A percentile compares a stretch with the other conserved stretches of the same genome.
These are phyloP conservation scores for Lecanicillium sp. DNA, from an alignment of 2,329 filamentous ascomycete genomes.

Conservation along the genomic window DNA sequence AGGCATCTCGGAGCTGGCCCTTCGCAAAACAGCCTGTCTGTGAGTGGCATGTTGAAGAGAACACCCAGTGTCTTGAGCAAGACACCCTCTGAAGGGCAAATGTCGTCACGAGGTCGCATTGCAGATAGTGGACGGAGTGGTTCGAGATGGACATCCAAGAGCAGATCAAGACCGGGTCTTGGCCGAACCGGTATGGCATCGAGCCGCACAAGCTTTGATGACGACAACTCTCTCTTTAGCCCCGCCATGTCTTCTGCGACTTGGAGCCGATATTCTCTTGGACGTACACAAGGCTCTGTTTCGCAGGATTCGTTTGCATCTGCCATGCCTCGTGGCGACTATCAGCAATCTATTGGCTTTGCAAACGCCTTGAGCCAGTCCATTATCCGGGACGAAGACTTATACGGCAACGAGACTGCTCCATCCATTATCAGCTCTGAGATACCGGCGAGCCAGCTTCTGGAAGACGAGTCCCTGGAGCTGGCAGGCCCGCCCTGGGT, in stretches of 20 bases:
- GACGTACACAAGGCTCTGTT: conserved; percentile 83
- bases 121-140: conserved; percentile 49
- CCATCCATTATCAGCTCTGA: conserved; percentile 53
- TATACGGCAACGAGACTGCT: conserved; percentile 39
- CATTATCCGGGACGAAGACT: conserved; percentile 82
- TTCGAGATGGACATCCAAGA: conserved; percentile 77
- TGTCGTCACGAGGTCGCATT: conserved; percentile 62
- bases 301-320: conserved; percentile 88
- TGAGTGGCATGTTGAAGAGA: conserved; percentile 71
- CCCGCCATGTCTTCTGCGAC: conserved; percentile 79
- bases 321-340: conserved; percentile 67
- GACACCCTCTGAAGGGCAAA: conserved; percentile 73
- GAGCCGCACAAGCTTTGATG: conserved; percentile 89
- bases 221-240: conserved; percentile 84
- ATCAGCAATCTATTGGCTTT: conserved; percentile 94
- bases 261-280: conserved; percentile 90
- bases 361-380: conserved; percentile 94
- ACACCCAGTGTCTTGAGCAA: conserved; percentile 90
- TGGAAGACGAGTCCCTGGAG: conserved; percentile 89
- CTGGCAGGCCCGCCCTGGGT: conserved; percentile 94
- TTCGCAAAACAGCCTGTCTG: conserved; percentile 60
- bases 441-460: conserved; percentile 52
- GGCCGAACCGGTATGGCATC: conserved; percentile 77
- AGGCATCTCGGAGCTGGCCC: conserved; percentile 26
- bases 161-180: conserved; percentile 68